phyloP scores from a whole-genome alignment of 2,329 filamentous ascomycete genomes.

The Talaromyces sp. region DNA sequence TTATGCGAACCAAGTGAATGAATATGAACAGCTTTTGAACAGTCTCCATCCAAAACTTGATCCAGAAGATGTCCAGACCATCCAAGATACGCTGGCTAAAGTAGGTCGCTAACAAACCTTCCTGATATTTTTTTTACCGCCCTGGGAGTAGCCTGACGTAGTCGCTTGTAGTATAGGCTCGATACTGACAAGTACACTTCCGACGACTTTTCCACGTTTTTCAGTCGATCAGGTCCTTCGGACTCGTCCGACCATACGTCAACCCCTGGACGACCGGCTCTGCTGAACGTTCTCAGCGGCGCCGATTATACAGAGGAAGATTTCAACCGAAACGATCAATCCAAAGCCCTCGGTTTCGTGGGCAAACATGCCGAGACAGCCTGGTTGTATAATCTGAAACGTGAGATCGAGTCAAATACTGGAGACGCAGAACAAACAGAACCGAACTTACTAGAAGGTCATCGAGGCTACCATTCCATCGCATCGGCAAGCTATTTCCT shows the following conservation, averaged over 20 bases:
- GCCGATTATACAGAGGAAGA: constrained; percentile 41
- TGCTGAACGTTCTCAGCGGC: constrained; percentile 25
- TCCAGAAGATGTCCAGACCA: constrained; percentile 27
- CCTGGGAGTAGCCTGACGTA: constrained; percentile 9
- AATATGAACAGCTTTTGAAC: constrained; percentile 31
- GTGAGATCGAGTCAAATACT: constrained; percentile 27
- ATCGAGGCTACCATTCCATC: constrained; percentile 21
- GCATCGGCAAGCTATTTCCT: constrained; percentile 36
- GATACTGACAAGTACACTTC: constrained; percentile 5
- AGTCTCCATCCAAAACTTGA: constrained; percentile 31
- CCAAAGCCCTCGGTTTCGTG: constrained; percentile 37
- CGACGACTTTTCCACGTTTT: constrained; percentile 10
- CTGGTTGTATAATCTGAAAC: constrained; percentile 40
- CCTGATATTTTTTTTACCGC: background rate
- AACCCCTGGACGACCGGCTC: constrained; percentile 17
- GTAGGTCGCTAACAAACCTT: constrained; percentile 20
- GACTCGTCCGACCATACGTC: constrained; percentile 16
- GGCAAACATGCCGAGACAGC: constrained; percentile 43
- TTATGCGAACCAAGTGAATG: constrained; percentile 32
- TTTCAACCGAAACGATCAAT: constrained; percentile 36
- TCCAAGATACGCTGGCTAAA: constrained; percentile 30
- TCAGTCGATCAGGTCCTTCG: constrained; percentile 11
- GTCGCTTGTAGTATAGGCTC: constrained; percentile 12
- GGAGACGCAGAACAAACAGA: background rate
- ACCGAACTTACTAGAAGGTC: constrained; percentile 13